Evolutionary conservation across 2,329 filamentous ascomycete species (phyloP), one percentile per base, ranked within the genome.

Genomic region (Colletotrichum karsti): DNA sequence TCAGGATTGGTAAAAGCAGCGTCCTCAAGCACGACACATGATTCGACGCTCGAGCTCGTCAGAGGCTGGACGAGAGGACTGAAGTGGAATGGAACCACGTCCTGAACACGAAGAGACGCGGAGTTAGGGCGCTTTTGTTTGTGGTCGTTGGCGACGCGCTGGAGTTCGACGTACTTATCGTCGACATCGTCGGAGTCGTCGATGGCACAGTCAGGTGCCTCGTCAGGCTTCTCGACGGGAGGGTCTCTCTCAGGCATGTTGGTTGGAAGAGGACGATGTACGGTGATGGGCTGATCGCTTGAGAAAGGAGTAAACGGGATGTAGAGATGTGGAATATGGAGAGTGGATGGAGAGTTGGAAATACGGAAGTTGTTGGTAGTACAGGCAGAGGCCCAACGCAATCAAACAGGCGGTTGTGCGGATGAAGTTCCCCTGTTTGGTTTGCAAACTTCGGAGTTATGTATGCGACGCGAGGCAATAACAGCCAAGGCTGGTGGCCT

Each of bases 61-160:
- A 98, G 85, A 28, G 92, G 88, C 58, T 93, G 89, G n/a, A 92
- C 87, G 74, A 92, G 92, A 26, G 93, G 90, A 74, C 93, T 88
- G 74, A 93, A 88, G 56, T 88, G 84, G 73, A 91, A 90, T 9
- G 82, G 84, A 53, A 86, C 75, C 39, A 84, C 72, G 68, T 85
- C 81, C 66, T 85, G 79, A 35, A 83, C 76, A 71, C 76, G 71
- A 10, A 73, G 70, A 28, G 69, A 71, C 50, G 73, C 72, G 70
- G 77, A 71, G 74, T 76, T 73, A 72, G 77, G 60, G 69, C 77
- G 73, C 70, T 77, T 69, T 48, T 81, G 79, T 57, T 82, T 79
- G 70, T 79, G 76, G 55, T 80, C 77, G 69, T 78, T 81, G 65
- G 80, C 74, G 46, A 73, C 81, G 72, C 82, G 80, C 70, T 83